phyloP scores from a whole-genome alignment of 1,284 basidiomycete species.

The Chondrostereum purpureum region DNA sequence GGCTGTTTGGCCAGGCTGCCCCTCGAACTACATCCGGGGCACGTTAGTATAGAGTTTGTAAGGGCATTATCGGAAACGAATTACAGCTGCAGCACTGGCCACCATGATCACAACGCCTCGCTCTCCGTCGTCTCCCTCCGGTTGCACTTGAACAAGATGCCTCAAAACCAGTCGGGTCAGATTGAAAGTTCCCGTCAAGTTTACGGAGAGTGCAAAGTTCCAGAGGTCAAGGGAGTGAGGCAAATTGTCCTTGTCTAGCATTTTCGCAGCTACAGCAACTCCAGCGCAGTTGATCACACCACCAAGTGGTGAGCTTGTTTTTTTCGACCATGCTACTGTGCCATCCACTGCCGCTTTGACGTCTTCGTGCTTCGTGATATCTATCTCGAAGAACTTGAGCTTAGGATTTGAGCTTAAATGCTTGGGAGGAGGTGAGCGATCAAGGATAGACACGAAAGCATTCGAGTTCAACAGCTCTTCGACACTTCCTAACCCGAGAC shows the following conservation, averaged over 20 bases:
- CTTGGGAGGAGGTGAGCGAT: constrained; percentile 34
- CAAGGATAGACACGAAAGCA: constrained; percentile 42
- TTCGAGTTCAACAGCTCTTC: constrained; percentile 33
- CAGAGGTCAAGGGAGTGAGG: constrained; percentile 43
- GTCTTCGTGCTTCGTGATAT: constrained; percentile 34
- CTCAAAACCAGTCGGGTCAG: constrained; percentile 44
- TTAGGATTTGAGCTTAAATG: constrained; percentile 20
- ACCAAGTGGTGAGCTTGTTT: constrained; percentile 37
- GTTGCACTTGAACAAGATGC: constrained; percentile 37
- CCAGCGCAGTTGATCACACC: constrained; percentile 53
- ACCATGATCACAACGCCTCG: constrained; percentile 48
- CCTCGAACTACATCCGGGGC: constrained; percentile 30
- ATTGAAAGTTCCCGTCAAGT: constrained; percentile 50
- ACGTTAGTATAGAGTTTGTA: constrained; percentile 1
- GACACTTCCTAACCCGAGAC: constrained; percentile 47
- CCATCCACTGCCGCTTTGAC: constrained; percentile 34
- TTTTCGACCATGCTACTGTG: constrained; percentile 35
- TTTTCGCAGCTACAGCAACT: constrained; percentile 35
- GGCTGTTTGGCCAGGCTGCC: constrained; percentile 44
- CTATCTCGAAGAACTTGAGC: constrained; percentile 37
- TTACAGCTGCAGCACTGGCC: constrained; percentile 48
- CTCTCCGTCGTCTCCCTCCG: constrained; percentile 46
- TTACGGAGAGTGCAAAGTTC: constrained; percentile 44
- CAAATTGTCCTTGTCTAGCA: constrained; percentile 37
- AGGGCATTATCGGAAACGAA: constrained; percentile 15